Evolutionary conservation across 768 basidiomycete species (phyloP).

Genomic region (Suillus spraguei): DNA sequence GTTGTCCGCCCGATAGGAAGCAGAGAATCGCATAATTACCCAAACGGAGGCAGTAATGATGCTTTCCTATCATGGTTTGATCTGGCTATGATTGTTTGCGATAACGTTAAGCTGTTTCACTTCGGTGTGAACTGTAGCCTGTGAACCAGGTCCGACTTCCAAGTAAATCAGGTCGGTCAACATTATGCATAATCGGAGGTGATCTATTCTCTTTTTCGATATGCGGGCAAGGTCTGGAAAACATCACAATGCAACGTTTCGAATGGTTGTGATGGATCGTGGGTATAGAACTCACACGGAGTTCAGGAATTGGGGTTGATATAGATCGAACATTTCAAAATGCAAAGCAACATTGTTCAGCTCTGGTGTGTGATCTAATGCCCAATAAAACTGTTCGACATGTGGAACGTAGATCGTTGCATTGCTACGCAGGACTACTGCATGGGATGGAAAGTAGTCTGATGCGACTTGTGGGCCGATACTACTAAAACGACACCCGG

Average conservation of each 20-base stretch:
- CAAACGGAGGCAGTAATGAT: constrained; percentile 28
- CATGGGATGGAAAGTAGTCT: not conserved
- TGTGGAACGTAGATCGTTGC: not conserved
- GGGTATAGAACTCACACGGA: not conserved
- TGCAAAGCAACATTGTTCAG: not conserved
- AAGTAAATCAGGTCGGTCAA: not conserved
- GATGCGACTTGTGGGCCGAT: not conserved
- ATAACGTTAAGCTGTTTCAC: not conserved
- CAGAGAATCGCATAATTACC: constrained; percentile 17
- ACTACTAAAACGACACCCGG: not conserved
- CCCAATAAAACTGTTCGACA: not conserved
- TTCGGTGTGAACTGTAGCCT: not conserved
- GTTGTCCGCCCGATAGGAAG: not conserved
- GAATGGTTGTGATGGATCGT: not conserved
- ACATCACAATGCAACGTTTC: not conserved
- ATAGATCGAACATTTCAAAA: not conserved
- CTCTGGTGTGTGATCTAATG: not conserved
- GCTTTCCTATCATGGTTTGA: constrained; percentile 12
- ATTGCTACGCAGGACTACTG: not conserved
- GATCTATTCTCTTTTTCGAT: not conserved
- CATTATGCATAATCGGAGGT: not conserved
- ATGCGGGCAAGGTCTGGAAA: not conserved
- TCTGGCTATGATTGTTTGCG: not conserved
- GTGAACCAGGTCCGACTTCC: not conserved
- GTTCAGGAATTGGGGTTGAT: not conserved